These are phyloP conservation scores for Suillus sp. DNA, from an alignment of 768 basidiomycete species.

Conservation along the genomic window DNA sequence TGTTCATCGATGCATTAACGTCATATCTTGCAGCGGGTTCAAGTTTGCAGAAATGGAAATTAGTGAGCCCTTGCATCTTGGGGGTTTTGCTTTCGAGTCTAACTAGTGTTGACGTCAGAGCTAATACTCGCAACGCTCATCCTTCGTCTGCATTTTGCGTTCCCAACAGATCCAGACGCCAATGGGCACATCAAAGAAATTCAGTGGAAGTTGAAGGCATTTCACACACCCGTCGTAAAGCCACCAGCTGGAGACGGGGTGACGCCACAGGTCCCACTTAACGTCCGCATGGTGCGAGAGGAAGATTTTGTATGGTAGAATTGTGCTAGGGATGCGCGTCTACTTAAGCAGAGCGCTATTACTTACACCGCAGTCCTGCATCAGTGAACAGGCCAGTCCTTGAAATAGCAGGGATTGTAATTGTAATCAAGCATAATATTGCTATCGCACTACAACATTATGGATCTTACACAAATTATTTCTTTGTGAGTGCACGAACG, in stretches of 20 bases:
- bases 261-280: neutral
- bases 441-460: too few species aligned
- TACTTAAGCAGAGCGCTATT: too few species aligned
- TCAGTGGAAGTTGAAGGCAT: neutral
- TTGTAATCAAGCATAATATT: too few species aligned
- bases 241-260: neutral
- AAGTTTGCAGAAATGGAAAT: conserved; percentile 1
- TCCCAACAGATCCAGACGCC: neutral
- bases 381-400: too few species aligned
- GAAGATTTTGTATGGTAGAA: too few species aligned
- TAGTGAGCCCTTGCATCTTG: neutral
- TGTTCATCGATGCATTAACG: conserved; percentile 34
- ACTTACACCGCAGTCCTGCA: too few species aligned
- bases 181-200: neutral
- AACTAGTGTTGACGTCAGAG: neutral
- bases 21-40: neutral
- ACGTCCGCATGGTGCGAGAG: neutral
- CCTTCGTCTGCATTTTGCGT: neutral
- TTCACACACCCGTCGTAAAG: neutral
- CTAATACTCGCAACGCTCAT: neutral
- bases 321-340: too few species aligned
- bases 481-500: too few species aligned
- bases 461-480: too few species aligned
- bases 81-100: neutral
- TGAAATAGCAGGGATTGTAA: too few species aligned